Evolutionary conservation across 1,284 basidiomycete genomes (phyloP).

Genomic region (Takashimella tepidaria): DNA sequence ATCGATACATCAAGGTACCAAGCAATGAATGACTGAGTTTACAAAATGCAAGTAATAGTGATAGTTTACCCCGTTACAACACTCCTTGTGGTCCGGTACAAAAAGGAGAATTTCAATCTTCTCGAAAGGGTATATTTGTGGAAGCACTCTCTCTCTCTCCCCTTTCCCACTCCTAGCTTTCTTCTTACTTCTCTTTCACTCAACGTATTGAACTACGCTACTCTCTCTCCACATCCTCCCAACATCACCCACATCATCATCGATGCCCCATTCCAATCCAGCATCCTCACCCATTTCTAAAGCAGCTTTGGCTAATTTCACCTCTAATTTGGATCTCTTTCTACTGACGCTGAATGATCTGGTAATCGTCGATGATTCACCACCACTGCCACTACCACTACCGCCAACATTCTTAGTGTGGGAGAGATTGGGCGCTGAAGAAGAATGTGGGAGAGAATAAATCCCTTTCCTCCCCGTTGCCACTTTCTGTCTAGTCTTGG

Average conservation of each 20-base stretch:
- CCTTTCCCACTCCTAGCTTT: not conserved
- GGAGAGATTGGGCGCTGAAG: not conserved
- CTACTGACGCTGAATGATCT: conserved; percentile 12
- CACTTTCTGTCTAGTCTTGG: not conserved
- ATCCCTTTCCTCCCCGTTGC: not conserved
- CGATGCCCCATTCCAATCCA: conserved; percentile 39
- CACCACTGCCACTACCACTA: not conserved
- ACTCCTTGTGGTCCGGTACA: too few relatives aligned
- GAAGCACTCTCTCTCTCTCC: not conserved
- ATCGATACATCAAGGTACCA: too few relatives aligned
- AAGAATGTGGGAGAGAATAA: not conserved
- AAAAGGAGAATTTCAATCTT: not conserved
- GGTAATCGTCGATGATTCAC: not conserved
- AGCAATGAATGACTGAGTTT: too few relatives aligned
- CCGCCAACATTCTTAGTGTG: not conserved
- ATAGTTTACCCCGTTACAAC: too few relatives aligned
- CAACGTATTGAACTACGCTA: conserved; percentile 21
- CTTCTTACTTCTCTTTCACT: not conserved
- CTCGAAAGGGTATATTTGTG: not conserved
- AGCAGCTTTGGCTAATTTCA: conserved; percentile 17
- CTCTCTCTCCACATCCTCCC: conserved; percentile 32
- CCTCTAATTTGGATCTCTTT: conserved; percentile 7
- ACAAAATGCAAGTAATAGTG: too few relatives aligned
- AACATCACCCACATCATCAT: conserved; percentile 31
- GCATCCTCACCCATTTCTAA: conserved; percentile 20